Evolutionary conservation across 805 yeast genomes (phyloP), one percentile per base, ranked within the genome.

Genomic region (Kodamaea sagamina): DNA sequence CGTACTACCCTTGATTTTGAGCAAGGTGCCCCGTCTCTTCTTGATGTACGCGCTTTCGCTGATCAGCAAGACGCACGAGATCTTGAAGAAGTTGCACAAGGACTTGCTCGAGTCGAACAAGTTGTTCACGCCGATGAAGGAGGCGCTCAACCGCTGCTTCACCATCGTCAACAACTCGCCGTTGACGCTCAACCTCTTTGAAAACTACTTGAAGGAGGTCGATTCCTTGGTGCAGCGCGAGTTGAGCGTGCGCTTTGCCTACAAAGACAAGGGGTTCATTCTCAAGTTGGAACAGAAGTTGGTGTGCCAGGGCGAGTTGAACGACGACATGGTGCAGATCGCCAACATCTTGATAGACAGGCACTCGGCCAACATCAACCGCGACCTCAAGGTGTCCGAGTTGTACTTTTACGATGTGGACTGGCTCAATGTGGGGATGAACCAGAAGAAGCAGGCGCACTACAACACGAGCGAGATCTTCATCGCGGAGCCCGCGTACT

Each of bases 21-120:
- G 86, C 36, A 84, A 84, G 57, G 82, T 86, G 41, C 86, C 90
- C 3, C 64, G 93, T 42, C 73, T 84, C 2, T 73, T 86, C 46
- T 67, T 85, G 50, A 68, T 81, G 54, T 82, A 84, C 51, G 81
- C 86, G 0, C 72, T 85, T 37, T 77, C 82, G 3, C 84, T 86
- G 39, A 76, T 85, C 5, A 82, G 78, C 36, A 78, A 82, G 53
- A 75, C 86, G 9, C 72, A 75, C 49, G 82, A 79, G 40, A 76
- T 77, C 43, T 67, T 76, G 19, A 75, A 74, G 49, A 83, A 78
- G 52, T 75, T 77, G 43, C 79, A 78, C 44, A 82, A 74, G 55
- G 82, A 74, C 45, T 55, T 71, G 47, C 43, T 61, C 17, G 74
- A 70, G 27, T 56, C 68, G 42, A 69, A 66, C 46, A 68, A 69